Base-by-base conservation (phyloP, 2,329 filamentous ascomycete genomes). In the Lasiodiplodia sp. region DNA sequence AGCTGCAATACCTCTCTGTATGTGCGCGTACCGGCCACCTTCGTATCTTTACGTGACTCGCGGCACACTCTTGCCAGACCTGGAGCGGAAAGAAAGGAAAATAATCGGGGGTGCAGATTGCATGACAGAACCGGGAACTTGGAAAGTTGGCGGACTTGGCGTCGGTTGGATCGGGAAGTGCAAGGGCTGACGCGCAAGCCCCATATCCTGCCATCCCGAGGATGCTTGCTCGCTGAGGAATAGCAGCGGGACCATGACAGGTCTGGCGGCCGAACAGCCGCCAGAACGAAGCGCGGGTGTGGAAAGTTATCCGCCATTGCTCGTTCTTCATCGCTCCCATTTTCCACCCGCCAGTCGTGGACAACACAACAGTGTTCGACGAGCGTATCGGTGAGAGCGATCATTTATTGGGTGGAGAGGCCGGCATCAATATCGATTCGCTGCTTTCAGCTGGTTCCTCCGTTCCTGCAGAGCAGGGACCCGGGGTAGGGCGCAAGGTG, bases 371-470 rank as follows among this genome's bases (percentile, higher is more conserved):
- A 25, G 52, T 31, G 16, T 34, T n/a, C n/a, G 52, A 25, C 31
- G n/a, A 23, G 37, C 56, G 38, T 14, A 7, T 38, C 37, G 14
- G 38, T 25, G 40, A 62, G 23, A 62, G 38, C 57, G 57, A 51
- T 63, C 25, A 25, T 34, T 62, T n/a, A 21, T 34, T 21, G 25
- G 49, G 25, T 23, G 40, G 44, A 37, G 58, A 40, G 40, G 58
- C 5, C 58, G 40, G 58, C 18, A 34, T 31, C 40, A 25, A 21
- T 49, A 28, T 63, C 40, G 58, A 63, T 51, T 63, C 58, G 58
- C 58, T 25, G 40, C 31, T 63, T 63, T 34, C 58, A 47, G 58
- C 58, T 25, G 28, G 58, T 25, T 28, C 11, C 58, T 63, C 58
- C 58, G 58, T 63, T 63, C 40, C 58, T 63, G 58, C 58, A 47